Conservation (phyloP, 495 filamentous ascomycete genomes). For the Lophiostoma macrostomum region DNA sequence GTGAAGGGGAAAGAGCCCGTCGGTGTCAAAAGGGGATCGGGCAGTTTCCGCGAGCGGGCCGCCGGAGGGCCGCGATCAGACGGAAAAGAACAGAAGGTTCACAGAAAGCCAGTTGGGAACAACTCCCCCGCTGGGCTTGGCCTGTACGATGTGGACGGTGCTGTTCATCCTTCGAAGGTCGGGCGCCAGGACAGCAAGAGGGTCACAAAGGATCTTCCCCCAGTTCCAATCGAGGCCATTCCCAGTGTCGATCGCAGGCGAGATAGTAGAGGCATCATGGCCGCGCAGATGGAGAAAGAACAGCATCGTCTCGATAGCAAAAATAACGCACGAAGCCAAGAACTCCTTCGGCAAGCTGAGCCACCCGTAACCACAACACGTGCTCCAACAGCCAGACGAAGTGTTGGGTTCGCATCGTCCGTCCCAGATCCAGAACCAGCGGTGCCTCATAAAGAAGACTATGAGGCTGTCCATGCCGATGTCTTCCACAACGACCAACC, state of each 20-base stretch:
- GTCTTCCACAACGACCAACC: conserved; percentile 34
- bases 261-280: conserved; percentile 30
- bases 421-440: conserved; percentile 9
- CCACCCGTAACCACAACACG: background rate
- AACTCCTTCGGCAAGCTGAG: background rate
- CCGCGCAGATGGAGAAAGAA: conserved; percentile 33
- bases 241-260: conserved; percentile 10
- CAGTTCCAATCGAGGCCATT: conserved; percentile 9
- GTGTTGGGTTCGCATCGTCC: conserved; percentile 33
- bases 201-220: conserved; percentile 31
- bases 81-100: conserved; percentile 2
- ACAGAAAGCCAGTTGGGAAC: conserved; percentile 18
- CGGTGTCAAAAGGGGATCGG: conserved; percentile 13
- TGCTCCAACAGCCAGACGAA: conserved; percentile 19
- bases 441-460: conserved; percentile 12
- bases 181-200: conserved; percentile 26
- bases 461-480: conserved; percentile 30
- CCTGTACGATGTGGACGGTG: conserved; percentile 21
- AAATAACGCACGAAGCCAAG: conserved; percentile 19
- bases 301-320: conserved; percentile 30
- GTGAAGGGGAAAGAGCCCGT: conserved; percentile 28
- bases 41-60: conserved; percentile 27
- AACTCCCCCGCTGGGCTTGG: conserved; percentile 25
- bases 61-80: conserved; percentile 2
- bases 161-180: conserved; percentile 13